phyloP scores from a whole-genome alignment of 2,329 filamentous ascomycete genomes.

The Alternaria angustiovoidea region DNA sequence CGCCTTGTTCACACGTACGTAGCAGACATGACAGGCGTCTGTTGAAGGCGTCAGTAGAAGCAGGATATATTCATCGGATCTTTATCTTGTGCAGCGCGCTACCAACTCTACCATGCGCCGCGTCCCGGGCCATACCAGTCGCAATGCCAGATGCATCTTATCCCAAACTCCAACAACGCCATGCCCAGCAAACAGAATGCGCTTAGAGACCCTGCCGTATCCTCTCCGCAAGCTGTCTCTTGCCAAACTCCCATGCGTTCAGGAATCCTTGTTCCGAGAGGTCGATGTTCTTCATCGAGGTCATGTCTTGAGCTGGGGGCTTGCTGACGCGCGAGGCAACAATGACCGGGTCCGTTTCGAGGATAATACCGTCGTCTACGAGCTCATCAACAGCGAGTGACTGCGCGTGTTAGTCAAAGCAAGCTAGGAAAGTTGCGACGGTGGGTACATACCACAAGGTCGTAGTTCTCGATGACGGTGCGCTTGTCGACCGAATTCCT shows the following conservation, averaged over 20 bases:
- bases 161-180: slow-evolving; percentile 46
- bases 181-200: slow-evolving; percentile 21
- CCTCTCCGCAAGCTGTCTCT: slow-evolving; percentile 89
- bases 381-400: slow-evolving; percentile 89
- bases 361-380: slow-evolving; percentile 77
- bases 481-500: slow-evolving; percentile 97
- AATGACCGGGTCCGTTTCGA: slow-evolving; percentile 95
- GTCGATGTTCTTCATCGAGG: slow-evolving; percentile 90
- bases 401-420: slow-evolving; percentile 75
- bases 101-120: slow-evolving; percentile 20
- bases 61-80: slow-evolving; percentile 10
- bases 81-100: slow-evolving; percentile 13
- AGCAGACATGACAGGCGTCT: neutral
- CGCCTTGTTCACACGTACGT: neutral
- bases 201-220: slow-evolving; percentile 74
- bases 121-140: slow-evolving; percentile 17
- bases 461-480: slow-evolving; percentile 98
- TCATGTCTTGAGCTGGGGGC: slow-evolving; percentile 87
- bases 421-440: neutral
- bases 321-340: slow-evolving; percentile 91
- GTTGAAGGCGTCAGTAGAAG: slow-evolving; percentile 11
- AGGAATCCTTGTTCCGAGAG: slow-evolving; percentile 94
- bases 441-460: slow-evolving; percentile 68
- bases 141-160: slow-evolving; percentile 24
- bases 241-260: slow-evolving; percentile 92